Base-by-base conservation (phyloP, 257 asterid genomes). In the Verbascum thapsus region DNA sequence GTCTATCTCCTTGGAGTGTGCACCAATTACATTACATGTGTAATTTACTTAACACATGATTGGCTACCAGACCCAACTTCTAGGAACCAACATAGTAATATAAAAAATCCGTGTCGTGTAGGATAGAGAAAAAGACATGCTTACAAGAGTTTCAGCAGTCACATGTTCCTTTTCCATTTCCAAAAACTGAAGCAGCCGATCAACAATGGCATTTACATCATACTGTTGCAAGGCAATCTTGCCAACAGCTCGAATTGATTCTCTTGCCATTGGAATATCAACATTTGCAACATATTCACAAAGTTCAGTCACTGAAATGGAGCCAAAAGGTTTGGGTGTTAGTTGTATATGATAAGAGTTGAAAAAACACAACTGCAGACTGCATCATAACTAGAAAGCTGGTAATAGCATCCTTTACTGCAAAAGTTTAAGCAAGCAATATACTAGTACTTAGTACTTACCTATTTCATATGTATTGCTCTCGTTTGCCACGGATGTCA, bases 141-240 rank as follows among this genome's bases (percentile, higher is more conserved):
- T 77, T 72, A 92, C 99, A 83, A 92, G 94, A 76, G 99, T 85
- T 86, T 92, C 99, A 19, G 99, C 99, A 32, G 99, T 92, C 67
- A 92, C 97, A 38, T 92, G 90, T 68, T 90, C 99, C 63, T 94
- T 94, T 76, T 90, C 99, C 99, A 94, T 94, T 86, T 94, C 99
- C 73, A 94, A 81, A 82, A 94, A 94, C 80, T 94, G 99, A 73
- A 94, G 99, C 73, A 94, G 76, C 69, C 99, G 85, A 83, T 94
- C 99, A 38, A 94, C 99, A 80, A 94, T 90, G 63, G 99, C 99
- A 80, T 94, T 94, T 37, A 94, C 98, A 79, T 94, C 99, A 77
- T 94, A 94, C 74, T 85, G 99, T 67, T 94, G 98, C 80, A 94
- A 77, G 26, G 99, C 98, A 65, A 94, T 94, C 78, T 94, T 94